Conservation (phyloP, 1,284 basidiomycete species). For the Ceratobasidium sp. region DNA sequence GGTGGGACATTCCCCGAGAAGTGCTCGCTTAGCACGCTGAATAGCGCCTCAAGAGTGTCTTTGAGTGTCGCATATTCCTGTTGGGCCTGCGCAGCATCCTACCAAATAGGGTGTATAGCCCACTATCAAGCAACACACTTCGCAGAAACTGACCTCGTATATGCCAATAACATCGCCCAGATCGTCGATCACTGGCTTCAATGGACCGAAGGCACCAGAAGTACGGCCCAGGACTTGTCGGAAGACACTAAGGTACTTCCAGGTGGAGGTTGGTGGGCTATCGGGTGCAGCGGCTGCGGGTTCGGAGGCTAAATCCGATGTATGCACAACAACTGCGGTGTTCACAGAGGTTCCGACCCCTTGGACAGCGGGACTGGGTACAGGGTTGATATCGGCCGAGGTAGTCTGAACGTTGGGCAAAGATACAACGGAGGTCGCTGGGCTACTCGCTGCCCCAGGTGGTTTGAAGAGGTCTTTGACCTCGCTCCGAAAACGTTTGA, state of each 20-base stretch:
- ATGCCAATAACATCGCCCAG: neutral
- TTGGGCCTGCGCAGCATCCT: neutral
- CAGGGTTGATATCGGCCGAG: no score
- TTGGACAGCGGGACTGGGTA: no score
- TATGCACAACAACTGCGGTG: no score
- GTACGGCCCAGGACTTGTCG: neutral
- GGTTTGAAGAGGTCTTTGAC: no score
- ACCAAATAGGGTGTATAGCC: neutral
- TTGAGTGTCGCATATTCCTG: neutral
- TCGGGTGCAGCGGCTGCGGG: no score
- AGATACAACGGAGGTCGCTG: no score
- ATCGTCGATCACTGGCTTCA: neutral
- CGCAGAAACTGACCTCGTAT: neutral
- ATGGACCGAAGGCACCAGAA: neutral
- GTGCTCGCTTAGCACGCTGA: neutral
- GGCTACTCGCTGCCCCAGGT: no score
- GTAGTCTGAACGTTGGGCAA: no score
- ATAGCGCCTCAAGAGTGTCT: neutral
- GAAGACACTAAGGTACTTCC: neutral
- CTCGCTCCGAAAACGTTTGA: no score
- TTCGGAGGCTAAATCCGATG: no score
- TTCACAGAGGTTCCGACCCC: no score
- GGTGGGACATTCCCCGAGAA: neutral
- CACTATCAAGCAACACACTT: neutral
- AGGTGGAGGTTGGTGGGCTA: no score